Base-by-base conservation (phyloP, 306 rosid species). In the Mimosa bimucronata region DNA sequence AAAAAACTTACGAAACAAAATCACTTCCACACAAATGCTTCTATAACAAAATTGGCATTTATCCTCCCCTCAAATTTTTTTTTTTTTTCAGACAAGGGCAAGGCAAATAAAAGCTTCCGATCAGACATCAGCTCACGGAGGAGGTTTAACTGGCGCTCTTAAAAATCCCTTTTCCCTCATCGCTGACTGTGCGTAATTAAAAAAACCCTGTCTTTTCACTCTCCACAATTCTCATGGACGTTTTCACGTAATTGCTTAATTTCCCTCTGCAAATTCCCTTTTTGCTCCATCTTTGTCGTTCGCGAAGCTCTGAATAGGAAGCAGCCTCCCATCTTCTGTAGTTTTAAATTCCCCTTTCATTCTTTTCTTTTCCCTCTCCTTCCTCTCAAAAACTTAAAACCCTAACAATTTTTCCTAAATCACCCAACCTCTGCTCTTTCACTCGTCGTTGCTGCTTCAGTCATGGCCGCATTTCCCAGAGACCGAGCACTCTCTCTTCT, bases 401-500 rank as follows among this genome's bases (percentile, higher is more conserved):
- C 91, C 91, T 88, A 53, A 42, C 3, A 62, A 58, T 1, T 7
- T 31, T 25, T 19, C 2, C 38, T 81, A 72, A 68, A 37, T 65
- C 66, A 10, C n/a, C n/a, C 58, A 13, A 38, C 9, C 48, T 45
- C 25, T 12, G 1, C 62, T 41, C 7, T 6, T 65, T 4, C 68
- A 5, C 9, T 68, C 73, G 28, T 11, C 53, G 44, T 68, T 40
- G n/a, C n/a, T 41, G 31, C 34, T n/a, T 14, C 38, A 25, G 23
- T 44, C 83, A 92, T 92, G 98, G 95, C 95, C 69, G 88, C 89
- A 74, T 77, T 82, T 78, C 74, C 85, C 74, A 87, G 85, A 64
- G 95, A 90, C 86, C 93, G 86, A 81, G 89, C 86, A 10, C 98
- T 95, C 81, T 89, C 93, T 84, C 94, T 92, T 82, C 91, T 92